Percentiles rank a stretch among this genome's conserved stretches.
phyloP scores from a whole-genome alignment of 768 basidiomycete genomes.

The Hemileccinum impolitum region DNA sequence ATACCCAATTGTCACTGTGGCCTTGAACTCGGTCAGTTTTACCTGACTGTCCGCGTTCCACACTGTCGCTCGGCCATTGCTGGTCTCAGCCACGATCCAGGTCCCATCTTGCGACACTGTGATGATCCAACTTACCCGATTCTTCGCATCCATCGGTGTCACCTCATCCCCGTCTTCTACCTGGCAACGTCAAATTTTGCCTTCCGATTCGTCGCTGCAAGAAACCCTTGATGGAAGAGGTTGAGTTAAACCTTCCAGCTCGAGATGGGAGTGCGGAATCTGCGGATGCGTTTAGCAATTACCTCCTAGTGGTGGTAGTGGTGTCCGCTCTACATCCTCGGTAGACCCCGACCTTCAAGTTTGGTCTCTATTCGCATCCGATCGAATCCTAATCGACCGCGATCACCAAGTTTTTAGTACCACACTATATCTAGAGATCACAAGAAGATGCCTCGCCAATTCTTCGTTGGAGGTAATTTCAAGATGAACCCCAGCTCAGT shows the following conservation, averaged over 20 bases:
- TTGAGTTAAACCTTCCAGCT: no score
- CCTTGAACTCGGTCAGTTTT: not conserved
- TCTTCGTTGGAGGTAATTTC: conserved; percentile 98
- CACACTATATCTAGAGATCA: not conserved
- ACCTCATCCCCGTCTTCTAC: no score
- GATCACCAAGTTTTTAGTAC: not conserved
- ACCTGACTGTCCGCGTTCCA: not conserved
- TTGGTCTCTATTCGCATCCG: not conserved
- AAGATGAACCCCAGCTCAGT: conserved; percentile 88
- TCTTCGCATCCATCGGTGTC: no score
- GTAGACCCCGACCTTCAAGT: conserved; percentile 5
- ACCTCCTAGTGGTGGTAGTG: no score
- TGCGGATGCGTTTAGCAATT: no score
- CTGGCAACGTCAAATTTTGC: no score
- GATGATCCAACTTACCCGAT: no score
- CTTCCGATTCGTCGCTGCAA: no score
- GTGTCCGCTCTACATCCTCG: not conserved
- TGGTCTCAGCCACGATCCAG: not conserved
- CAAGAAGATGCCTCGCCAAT: conserved; percentile 65
- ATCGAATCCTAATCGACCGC: conserved; percentile 5
- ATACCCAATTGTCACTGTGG: no score
- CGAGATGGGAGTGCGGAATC: no score
- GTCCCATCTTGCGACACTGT: not conserved
- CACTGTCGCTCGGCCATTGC: not conserved
- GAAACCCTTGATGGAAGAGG: no score